Percentiles rank a stretch among this genome's conserved stretches.
Evolutionary conservation across 768 basidiomycete species (phyloP).

Genomic region (Saitozyma podzolica): DNA sequence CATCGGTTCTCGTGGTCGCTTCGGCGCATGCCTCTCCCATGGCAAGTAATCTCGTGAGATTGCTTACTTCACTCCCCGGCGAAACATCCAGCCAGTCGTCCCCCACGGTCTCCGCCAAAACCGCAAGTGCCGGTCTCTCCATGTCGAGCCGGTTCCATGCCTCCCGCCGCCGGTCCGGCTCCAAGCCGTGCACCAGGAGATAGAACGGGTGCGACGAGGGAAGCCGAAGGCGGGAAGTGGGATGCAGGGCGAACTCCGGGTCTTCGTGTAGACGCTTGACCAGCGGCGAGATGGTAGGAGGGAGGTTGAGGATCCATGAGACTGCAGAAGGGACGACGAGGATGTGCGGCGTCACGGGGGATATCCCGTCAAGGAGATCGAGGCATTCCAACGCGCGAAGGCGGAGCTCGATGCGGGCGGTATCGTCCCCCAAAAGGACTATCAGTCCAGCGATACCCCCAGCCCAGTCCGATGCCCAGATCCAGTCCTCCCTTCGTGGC

Average conservation of each 20-base stretch:
- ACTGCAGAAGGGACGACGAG: background rate
- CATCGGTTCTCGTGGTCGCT: no score
- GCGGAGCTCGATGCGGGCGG: background rate
- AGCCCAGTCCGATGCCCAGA: conserved; percentile 28
- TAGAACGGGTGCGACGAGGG: conserved; percentile 20
- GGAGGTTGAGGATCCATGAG: background rate
- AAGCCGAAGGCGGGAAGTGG: conserved; percentile 11
- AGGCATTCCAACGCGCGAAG: conserved; percentile 20
- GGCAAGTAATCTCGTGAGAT: conserved; percentile 18
- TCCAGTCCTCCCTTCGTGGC: conserved; percentile 8
- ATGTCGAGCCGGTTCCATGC: conserved; percentile 26
- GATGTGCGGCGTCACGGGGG: no score
- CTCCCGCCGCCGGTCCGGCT: background rate
- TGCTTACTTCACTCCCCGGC: conserved; percentile 17
- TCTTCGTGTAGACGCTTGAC: conserved; percentile 7
- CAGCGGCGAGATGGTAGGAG: conserved; percentile 2
- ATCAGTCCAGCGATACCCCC: conserved; percentile 18
- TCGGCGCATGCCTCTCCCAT: conserved; percentile 3
- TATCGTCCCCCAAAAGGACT: conserved; percentile 2
- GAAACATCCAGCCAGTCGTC: conserved; percentile 15
- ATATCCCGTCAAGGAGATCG: conserved; percentile 13
- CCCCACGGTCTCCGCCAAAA: conserved; percentile 5
- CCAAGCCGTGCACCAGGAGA: conserved; percentile 1
- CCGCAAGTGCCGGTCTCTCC: conserved; percentile 11
- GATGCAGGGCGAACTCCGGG: conserved; percentile 19